These are phyloP conservation scores for Cystobasidium ongulense DNA, from an alignment of 768 basidiomycete species.

Conservation along the genomic window DNA sequence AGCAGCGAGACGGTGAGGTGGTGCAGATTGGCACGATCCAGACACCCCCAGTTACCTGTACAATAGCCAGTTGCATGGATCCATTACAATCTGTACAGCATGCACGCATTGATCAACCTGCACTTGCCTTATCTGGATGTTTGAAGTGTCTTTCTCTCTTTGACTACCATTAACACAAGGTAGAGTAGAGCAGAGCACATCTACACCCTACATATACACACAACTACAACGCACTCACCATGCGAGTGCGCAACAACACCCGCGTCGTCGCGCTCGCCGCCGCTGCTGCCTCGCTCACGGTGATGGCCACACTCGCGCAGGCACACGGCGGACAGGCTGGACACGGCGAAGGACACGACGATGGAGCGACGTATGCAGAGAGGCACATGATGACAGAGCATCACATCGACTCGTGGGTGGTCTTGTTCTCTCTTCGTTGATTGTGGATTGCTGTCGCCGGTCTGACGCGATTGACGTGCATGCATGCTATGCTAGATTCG, in stretches of 20 bases:
- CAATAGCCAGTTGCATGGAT: too few species aligned
- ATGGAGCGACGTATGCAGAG: conserved; percentile 10
- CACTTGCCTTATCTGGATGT: too few species aligned
- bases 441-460: not conserved
- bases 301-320: too few species aligned
- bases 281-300: not conserved
- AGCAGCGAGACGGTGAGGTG: too few species aligned
- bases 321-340: not conserved
- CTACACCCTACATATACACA: not conserved
- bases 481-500: not conserved
- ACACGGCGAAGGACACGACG: not conserved
- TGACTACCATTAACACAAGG: too few species aligned
- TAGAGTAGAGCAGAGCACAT: not conserved
- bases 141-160: too few species aligned
- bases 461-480: not conserved
- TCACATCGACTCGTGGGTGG: conserved; percentile 17
- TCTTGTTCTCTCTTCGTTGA: not conserved
- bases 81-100: too few species aligned
- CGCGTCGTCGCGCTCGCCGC: not conserved
- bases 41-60: too few species aligned
- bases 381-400: conserved; percentile 14
- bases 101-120: too few species aligned
- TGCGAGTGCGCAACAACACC: not conserved
- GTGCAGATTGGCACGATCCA: too few species aligned
- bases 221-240: not conserved